Evolutionary conservation across 148 eudicot species (phyloP).

Genomic region (Spergularia bocconei): DNA sequence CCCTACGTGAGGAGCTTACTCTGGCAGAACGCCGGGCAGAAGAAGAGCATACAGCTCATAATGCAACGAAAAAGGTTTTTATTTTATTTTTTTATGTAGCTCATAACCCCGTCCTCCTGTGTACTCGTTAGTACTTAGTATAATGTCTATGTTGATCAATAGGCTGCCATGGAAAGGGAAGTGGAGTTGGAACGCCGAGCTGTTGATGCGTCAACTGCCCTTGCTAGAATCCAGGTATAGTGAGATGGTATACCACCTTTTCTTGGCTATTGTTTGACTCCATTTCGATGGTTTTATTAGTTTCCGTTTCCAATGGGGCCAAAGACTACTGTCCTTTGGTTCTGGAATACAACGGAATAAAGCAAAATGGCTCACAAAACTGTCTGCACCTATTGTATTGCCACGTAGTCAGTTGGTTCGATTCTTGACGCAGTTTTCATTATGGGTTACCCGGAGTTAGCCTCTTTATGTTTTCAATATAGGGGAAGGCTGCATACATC

Average conservation of each 20-base stretch:
- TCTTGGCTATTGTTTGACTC: background rate
- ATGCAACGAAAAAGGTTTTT: conserved; percentile 83
- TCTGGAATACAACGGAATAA: no score
- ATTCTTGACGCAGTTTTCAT: no score
- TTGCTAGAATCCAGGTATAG: conserved; percentile 86
- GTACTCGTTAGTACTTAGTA: background rate
- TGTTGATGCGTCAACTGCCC: conserved; percentile 85
- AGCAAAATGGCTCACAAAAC: no score
- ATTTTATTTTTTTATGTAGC: background rate
- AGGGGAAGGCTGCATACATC: no score
- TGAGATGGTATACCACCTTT: conserved; percentile 14
- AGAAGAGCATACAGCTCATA: conserved; percentile 94
- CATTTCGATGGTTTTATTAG: background rate
- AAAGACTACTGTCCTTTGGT: no score
- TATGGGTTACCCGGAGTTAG: no score
- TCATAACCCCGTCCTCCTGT: background rate
- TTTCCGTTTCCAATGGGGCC: no score
- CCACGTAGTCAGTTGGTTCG: no score
- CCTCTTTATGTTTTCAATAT: no score
- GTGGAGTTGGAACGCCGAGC: conserved; percentile 95
- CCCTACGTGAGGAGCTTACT: conserved; percentile 87
- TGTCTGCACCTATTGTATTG: no score
- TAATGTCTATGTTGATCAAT: conserved; percentile 25
- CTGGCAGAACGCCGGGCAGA: conserved; percentile 88
- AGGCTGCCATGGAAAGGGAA: conserved; percentile 99